Percentiles rank a stretch among this genome's conserved stretches.
Conservation (phyloP, 208 protist species). For the Balamuthia mandrillaris region DNA sequence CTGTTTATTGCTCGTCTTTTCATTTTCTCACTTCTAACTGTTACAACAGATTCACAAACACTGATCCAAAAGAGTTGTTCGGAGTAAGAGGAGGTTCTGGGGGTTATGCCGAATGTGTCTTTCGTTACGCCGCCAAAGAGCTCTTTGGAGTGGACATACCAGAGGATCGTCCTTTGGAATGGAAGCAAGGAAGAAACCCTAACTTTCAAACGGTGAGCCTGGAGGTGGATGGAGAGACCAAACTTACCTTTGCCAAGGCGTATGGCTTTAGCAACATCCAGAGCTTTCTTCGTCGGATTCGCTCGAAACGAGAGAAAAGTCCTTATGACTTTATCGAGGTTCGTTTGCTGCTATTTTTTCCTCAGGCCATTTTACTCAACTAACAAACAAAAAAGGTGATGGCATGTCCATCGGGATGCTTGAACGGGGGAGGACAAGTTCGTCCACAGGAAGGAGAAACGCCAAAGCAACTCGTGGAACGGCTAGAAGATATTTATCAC, state of each 20-base stretch:
- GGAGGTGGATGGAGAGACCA: conserved; percentile 47
- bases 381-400: background rate
- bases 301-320: conserved; percentile 66
- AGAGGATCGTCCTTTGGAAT: background rate
- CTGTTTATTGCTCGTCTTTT: background rate
- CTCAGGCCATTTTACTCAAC: background rate
- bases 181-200: conserved; percentile 47
- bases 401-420: conserved; percentile 25
- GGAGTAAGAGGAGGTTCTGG: conserved; percentile 42
- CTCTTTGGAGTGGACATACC: conserved; percentile 66
- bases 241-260: conserved; percentile 78
- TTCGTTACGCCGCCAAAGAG: conserved; percentile 60
- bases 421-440: conserved; percentile 32
- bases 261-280: conserved; percentile 98
- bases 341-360: background rate
- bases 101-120: conserved; percentile 70
- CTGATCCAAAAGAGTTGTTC: background rate
- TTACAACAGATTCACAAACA: background rate
- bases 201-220: conserved; percentile 64
- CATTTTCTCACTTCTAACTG: background rate
- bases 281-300: conserved; percentile 89
- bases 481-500: background rate
- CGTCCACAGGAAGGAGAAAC: background rate
- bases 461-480: conserved; percentile 3
- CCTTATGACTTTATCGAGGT: conserved; percentile 28